Percentiles rank a stretch among this genome's conserved stretches.
These are phyloP conservation scores for Chlorella sp. DNA, from an alignment of 139 green algal genomes.

Conservation along the genomic window DNA sequence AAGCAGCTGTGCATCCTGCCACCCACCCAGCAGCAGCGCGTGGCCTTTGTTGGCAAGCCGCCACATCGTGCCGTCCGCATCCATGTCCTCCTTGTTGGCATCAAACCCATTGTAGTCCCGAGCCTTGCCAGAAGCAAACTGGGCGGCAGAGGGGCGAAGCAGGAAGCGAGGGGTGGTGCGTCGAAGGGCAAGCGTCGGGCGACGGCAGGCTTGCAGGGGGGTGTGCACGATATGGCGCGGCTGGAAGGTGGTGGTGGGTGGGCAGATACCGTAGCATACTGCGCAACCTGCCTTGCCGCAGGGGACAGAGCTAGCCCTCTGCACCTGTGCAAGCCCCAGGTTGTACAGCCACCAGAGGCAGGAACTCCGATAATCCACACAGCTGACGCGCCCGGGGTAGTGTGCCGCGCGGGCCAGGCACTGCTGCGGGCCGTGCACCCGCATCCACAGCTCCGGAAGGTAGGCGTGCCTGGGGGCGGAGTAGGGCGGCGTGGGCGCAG, in stretches of 20 bases:
- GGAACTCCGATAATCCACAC: background rate
- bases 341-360: background rate
- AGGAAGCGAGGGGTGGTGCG: too few species aligned
- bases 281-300: too few species aligned
- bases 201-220: background rate
- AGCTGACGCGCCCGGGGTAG: background rate
- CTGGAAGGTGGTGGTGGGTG: too few species aligned
- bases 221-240: background rate
- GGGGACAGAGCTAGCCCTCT: too few species aligned
- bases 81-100: too few species aligned
- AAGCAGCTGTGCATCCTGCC: too few species aligned
- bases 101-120: background rate
- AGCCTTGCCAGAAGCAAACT: constrained; percentile 5
- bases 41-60: background rate
- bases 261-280: too few species aligned
- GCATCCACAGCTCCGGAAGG: constrained; percentile 13
- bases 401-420: background rate
- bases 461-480: background rate
- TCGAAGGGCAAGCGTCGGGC: background rate
- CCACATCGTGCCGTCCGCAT: background rate
- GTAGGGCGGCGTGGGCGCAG: too few species aligned
- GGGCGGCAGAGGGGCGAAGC: background rate
- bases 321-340: background rate
- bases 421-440: constrained; percentile 7
- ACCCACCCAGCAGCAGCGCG: background rate